Conservation (phyloP, 768 basidiomycete species). For the Macrolepiota albuminosa region DNA sequence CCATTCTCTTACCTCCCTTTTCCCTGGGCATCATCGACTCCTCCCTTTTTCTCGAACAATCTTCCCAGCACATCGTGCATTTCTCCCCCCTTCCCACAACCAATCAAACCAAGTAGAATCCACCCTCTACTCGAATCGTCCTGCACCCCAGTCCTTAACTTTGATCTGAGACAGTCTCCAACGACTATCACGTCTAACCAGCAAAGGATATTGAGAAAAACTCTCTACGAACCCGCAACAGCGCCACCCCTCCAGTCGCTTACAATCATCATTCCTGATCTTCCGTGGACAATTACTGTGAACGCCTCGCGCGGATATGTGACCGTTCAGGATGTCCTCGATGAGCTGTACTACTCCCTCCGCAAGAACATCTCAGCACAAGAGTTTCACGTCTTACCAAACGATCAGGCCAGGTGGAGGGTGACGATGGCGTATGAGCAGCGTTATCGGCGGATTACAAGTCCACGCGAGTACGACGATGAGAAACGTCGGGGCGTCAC, state of each 20-base stretch:
- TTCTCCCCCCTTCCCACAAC: not conserved
- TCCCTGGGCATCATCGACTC: slow-evolving; percentile 9
- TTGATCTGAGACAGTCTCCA: slow-evolving; percentile 25
- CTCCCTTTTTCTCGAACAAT: not conserved
- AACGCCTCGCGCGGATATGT: slow-evolving; percentile 22
- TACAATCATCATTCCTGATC: slow-evolving; percentile 22
- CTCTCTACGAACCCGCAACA: slow-evolving; percentile 28
- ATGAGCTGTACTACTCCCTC: slow-evolving; percentile 30
- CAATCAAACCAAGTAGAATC: slow-evolving; percentile 5
- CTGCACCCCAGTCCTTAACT: slow-evolving; percentile 17
- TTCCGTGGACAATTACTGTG: slow-evolving; percentile 34
- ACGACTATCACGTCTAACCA: slow-evolving; percentile 22
- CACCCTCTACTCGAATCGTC: slow-evolving; percentile 25
- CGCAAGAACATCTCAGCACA: slow-evolving; percentile 33
- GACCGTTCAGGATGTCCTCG: slow-evolving; percentile 33
- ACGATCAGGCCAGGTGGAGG: slow-evolving; percentile 26
- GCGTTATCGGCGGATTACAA: slow-evolving; percentile 36
- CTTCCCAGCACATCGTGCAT: slow-evolving; percentile 6
- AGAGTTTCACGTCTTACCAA: slow-evolving; percentile 39
- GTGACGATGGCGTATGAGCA: slow-evolving; percentile 44
- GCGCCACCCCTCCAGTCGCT: slow-evolving; percentile 25
- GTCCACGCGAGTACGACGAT: slow-evolving; percentile 29
- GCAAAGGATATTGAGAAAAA: slow-evolving; percentile 19
- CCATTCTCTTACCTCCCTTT: slow-evolving; percentile 12
- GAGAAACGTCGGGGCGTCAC: slow-evolving; percentile 51